phyloP scores from a whole-genome alignment of 495 filamentous ascomycete genomes.

The Xylaria castorea region DNA sequence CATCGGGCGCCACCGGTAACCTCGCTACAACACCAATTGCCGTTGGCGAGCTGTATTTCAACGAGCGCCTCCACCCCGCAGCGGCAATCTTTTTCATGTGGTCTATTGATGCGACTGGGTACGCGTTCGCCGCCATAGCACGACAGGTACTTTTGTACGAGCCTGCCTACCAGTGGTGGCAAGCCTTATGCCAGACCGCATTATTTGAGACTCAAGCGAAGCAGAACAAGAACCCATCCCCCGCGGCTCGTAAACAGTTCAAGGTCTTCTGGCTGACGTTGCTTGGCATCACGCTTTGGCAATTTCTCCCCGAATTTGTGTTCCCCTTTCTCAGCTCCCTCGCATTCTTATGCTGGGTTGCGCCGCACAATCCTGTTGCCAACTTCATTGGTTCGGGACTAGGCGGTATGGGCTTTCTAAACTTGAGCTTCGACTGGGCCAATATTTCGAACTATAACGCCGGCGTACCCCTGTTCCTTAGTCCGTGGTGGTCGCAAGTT shows the following conservation, averaged over 20 bases:
- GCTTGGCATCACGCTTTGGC: conserved; percentile 60
- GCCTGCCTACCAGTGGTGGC: conserved; percentile 59
- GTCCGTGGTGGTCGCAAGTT: conserved; percentile 63
- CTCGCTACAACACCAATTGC: conserved; percentile 58
- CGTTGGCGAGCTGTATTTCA: conserved; percentile 61
- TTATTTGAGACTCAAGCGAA: conserved; percentile 63
- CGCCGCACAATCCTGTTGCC: conserved; percentile 59
- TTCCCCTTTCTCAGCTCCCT: conserved; percentile 64
- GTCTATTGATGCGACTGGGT: conserved; percentile 62
- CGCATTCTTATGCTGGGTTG: conserved; percentile 68
- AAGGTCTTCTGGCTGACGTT: conserved; percentile 61
- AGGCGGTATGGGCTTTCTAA: conserved; percentile 66
- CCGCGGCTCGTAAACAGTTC: conserved; percentile 59
- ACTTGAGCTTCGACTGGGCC: conserved; percentile 63
- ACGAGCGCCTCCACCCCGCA: conserved; percentile 54
- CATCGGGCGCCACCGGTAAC: conserved; percentile 61
- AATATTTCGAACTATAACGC: conserved; percentile 59
- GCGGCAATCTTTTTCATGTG: conserved; percentile 65
- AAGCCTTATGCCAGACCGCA: conserved; percentile 60
- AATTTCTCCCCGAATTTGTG: conserved; percentile 64
- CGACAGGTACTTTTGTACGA: conserved; percentile 62
- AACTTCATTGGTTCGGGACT: conserved; percentile 65
- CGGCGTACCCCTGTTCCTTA: conserved; percentile 57
- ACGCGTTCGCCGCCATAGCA: conserved; percentile 61
- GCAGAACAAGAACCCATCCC: conserved; percentile 55